These are phyloP conservation scores for Otatea glauca DNA, from an alignment of 176 grass and related monocot genomes.

Conservation along the genomic window DNA sequence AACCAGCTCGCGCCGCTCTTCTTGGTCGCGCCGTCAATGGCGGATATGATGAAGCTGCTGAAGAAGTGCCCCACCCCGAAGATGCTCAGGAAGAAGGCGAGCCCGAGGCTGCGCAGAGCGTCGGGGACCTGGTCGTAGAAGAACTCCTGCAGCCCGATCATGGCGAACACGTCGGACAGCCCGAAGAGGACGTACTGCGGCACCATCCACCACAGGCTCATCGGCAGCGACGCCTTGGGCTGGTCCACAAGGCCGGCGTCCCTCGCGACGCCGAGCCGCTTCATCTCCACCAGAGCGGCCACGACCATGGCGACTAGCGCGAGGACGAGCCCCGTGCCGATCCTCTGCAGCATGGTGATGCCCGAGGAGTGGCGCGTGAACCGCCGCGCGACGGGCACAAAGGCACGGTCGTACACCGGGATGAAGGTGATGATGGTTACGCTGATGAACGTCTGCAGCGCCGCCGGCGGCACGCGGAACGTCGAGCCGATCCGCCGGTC, in stretches of 20 bases:
- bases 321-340: slow-evolving; percentile 47
- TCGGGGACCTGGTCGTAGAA: slow-evolving; percentile 89
- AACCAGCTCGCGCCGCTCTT: slow-evolving; percentile 54
- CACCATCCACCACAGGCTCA: slow-evolving; percentile 96
- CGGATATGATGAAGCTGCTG: slow-evolving; percentile 56
- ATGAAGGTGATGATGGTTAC: slow-evolving; percentile 50
- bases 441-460: slow-evolving; percentile 49
- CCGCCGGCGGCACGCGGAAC: slow-evolving; percentile 48
- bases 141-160: slow-evolving; percentile 87
- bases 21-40: slow-evolving; percentile 49
- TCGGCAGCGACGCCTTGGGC: slow-evolving; percentile 51
- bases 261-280: slow-evolving; percentile 44
- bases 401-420: slow-evolving; percentile 49
- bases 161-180: slow-evolving; percentile 75
- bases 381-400: slow-evolving; percentile 41
- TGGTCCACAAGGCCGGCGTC: slow-evolving; percentile 50
- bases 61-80: slow-evolving; percentile 50
- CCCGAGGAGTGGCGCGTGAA: slow-evolving; percentile 43
- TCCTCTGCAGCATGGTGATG: slow-evolving; percentile 65
- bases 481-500: slow-evolving; percentile 47
- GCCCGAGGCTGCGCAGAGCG: slow-evolving; percentile 56
- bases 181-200: slow-evolving; percentile 80
- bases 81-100: slow-evolving; percentile 52
- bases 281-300: slow-evolving; percentile 51
- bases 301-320: slow-evolving; percentile 46